phyloP scores from a whole-genome alignment of 768 basidiomycete species.

The Amanita muscaria region DNA sequence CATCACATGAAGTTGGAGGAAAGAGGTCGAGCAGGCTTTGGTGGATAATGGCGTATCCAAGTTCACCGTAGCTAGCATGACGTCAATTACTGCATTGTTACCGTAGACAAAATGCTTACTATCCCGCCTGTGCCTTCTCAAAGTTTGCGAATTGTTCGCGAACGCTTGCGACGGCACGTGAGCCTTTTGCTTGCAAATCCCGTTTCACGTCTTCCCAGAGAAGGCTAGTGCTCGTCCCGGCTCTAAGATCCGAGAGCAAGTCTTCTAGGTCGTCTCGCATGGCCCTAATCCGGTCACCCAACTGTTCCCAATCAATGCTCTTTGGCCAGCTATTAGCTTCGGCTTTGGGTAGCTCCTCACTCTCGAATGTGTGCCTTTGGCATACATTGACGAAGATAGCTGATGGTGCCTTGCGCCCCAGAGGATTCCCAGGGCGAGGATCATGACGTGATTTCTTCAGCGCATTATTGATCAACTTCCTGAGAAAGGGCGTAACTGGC shows the following conservation, averaged over 20 bases:
- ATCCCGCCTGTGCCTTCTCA: slow-evolving; percentile 80
- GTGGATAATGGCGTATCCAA: slow-evolving; percentile 73
- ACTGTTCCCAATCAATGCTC: slow-evolving; percentile 50
- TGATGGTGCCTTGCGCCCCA: slow-evolving; percentile 50
- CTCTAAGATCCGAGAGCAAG: slow-evolving; percentile 36
- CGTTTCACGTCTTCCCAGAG: slow-evolving; percentile 66
- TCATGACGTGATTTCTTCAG: slow-evolving; percentile 47
- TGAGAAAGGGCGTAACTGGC: slow-evolving; percentile 50
- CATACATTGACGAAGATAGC: slow-evolving; percentile 59
- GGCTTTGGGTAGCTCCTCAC: slow-evolving; percentile 62
- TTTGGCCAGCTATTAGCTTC: slow-evolving; percentile 70
- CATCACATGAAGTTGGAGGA: slow-evolving; percentile 49
- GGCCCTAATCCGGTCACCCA: slow-evolving; percentile 43
- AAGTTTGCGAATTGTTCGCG: slow-evolving; percentile 73
- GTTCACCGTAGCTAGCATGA: slow-evolving; percentile 70
- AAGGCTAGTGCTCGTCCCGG: slow-evolving; percentile 21
- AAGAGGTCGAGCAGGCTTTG: slow-evolving; percentile 71
- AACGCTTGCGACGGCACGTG: slow-evolving; percentile 56
- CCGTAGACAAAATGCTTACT: slow-evolving; percentile 41
- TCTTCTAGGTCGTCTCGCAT: slow-evolving; percentile 39
- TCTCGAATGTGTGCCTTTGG: slow-evolving; percentile 74
- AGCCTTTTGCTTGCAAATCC: slow-evolving; percentile 57
- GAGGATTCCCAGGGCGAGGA: slow-evolving; percentile 58
- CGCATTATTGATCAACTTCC: slow-evolving; percentile 42
- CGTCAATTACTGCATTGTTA: neutral